phyloP scores from a whole-genome alignment of 73 alveolate genomes.

The Tetrahymena borealis region DNA sequence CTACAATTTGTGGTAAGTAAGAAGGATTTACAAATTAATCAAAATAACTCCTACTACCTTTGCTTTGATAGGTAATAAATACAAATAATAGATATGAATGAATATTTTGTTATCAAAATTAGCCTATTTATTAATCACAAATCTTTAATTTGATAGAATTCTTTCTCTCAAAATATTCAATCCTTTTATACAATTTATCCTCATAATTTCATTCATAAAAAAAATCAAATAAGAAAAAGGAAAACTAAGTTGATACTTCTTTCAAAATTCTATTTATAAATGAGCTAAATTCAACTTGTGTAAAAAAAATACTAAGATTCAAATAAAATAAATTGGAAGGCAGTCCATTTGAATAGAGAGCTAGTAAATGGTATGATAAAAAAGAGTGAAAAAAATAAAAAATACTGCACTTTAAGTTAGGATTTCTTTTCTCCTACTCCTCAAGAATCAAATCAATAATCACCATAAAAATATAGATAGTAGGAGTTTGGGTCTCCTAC shows the following conservation, averaged over 20 bases:
- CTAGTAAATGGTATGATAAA: background rate
- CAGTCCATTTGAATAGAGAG: background rate
- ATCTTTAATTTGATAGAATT: too few relatives aligned
- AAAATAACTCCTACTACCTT: background rate
- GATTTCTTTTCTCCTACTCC: background rate
- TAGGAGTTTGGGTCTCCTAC: background rate
- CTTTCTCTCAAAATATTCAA: too few relatives aligned
- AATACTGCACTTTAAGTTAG: background rate
- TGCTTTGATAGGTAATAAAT: too few relatives aligned
- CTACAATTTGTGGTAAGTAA: background rate
- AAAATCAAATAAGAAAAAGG: background rate
- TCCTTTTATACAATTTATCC: background rate
- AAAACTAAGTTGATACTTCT: too few relatives aligned
- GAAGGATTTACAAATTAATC: background rate
- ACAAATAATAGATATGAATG: too few relatives aligned
- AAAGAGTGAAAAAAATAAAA: background rate
- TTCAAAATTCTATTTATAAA: background rate
- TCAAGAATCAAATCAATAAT: background rate
- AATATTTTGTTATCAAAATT: too few relatives aligned
- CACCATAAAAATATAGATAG: background rate
- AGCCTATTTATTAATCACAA: too few relatives aligned
- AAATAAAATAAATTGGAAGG: background rate
- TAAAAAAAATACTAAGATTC: background rate
- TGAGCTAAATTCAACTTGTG: background rate
- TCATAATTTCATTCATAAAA: background rate